Percentiles rank a stretch among this genome's conserved stretches.
These are phyloP conservation scores for Phellopilus nigrolimitatus DNA, from an alignment of 1,284 basidiomycete species.

Conservation along the genomic window DNA sequence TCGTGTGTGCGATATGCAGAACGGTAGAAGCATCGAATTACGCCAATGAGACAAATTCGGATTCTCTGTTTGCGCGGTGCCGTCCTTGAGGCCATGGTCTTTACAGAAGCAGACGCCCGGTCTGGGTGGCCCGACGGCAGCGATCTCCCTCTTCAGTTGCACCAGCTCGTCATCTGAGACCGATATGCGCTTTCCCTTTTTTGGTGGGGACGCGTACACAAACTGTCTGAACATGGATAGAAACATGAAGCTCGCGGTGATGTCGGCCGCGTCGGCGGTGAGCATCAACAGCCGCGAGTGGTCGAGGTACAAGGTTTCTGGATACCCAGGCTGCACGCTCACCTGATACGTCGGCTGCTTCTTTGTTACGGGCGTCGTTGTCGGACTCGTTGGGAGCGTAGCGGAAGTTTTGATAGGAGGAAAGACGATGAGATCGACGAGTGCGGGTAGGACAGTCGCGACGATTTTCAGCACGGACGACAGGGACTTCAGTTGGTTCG, in stretches of 20 bases:
- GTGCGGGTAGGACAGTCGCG: conserved; percentile 55
- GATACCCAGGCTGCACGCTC: conserved; percentile 44
- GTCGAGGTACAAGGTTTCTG: conserved; percentile 86
- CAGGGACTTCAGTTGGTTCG: neutral
- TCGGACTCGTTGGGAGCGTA: conserved; percentile 26
- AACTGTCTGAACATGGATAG: conserved; percentile 78
- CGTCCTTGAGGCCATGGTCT: conserved; percentile 15
- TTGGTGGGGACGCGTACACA: conserved; percentile 39
- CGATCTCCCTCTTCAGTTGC: conserved; percentile 69
- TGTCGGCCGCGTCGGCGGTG: conserved; percentile 70
- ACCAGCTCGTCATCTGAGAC: conserved; percentile 47
- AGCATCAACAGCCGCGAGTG: conserved; percentile 66
- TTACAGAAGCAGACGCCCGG: conserved; percentile 50
- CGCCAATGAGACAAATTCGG: conserved; percentile 43
- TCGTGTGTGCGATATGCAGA: conserved; percentile 62
- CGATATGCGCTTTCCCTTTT: conserved; percentile 27
- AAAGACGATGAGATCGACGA: conserved; percentile 68
- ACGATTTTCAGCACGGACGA: conserved; percentile 27
- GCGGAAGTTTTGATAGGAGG: conserved; percentile 41
- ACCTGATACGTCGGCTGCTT: conserved; percentile 29
- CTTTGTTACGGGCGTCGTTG: conserved; percentile 29
- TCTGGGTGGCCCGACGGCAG: conserved; percentile 63
- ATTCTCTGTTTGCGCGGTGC: conserved; percentile 24
- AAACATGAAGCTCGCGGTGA: conserved; percentile 75
- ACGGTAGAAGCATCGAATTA: conserved; percentile 52